Evolutionary conservation across 257 asterid species (phyloP), one percentile per base, ranked within the genome.

Genomic region (Misopates orontium): DNA sequence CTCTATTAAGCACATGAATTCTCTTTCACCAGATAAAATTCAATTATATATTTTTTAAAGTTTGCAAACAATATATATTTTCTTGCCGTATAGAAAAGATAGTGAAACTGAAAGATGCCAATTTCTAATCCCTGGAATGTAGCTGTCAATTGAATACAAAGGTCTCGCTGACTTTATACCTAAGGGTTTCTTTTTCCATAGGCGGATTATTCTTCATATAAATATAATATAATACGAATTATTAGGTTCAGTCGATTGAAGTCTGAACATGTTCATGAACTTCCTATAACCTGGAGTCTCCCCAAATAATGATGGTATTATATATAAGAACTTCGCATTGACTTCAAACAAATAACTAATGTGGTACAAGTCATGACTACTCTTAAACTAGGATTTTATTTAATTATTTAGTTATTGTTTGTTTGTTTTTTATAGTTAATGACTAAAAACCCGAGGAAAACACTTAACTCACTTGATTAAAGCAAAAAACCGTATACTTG

Each of bases 91-190:
- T 0, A 13, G 21, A 53, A 49, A 18, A 0, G 1, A 17, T 24
- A 24, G 5, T 3, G 32, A 23, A 52, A 42, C 6, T 28, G 36
- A 28, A 52, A 10, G 11, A 21, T 11, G 25, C n/a, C 19, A 52
- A 18, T 17, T 50, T 56, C 10, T 28, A 61, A n/a, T 53, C 22
- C 47, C n/a, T 17, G 56, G 4, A 13, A 58, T n/a, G n/a, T n/a
- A 28, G 32, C 45, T 66, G 67, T 78, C 73, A 57, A 32, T 65
- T 68, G 63, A 73, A 53, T 69, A 58, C 74, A 62, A 66, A 56
- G 67, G 22, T 25, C 67, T 72, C 73, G 52, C 69, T 77, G 80
- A 81, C 80, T 70, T 69, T 45, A 24, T 36, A 3, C 7, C 4
- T 28, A 2, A 28, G 11, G 42, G 42, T 36, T 36, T 36, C 42